Base-by-base conservation (phyloP, 306 rosid species). In the Cicer arietinum region DNA sequence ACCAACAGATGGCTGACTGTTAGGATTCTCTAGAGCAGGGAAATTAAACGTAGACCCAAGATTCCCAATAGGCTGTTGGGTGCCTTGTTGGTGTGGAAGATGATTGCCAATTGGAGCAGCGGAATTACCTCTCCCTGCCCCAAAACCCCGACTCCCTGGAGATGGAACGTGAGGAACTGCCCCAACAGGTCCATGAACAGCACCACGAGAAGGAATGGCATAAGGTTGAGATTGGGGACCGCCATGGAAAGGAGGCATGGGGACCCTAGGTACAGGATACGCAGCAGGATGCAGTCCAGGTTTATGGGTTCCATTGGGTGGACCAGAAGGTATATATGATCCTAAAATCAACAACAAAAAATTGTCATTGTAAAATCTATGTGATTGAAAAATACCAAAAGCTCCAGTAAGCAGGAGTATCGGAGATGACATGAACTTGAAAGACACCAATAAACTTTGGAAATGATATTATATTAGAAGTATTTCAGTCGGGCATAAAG, bases 151-250 rank as follows among this genome's bases (percentile, higher is more conserved):
- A 77, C 87, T 95, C 62, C 98, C 99, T 65, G 93, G 92, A 62
- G 91, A 83, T 74, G 99, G 97, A 35, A 90, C 96, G 81, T 95
- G 99, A 88, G 99, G 96, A 86, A 92, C 97, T 72, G 98, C 96
- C 85, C 99, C 99, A 51, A 95, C 96, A 35, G 99, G 97, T 64
- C 99, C 99, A 82, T 95, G 99, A 40, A 90, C 94, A 50, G 91
- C 96, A 74, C 94, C 98, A 71, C 99, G 99, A 65, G 97, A 85
- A 67, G 99, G 99, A 80, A 95, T 95, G 74, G 98, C 92, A 86
- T 95, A 95, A n/a, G 99, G 98, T 77, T 95, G 99, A 71, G 97
- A 92, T n/a, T 91, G 91, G 17, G 96, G 91, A 69, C 96, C 93
- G 50, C 93, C 95, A 71, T 89, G 98, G 76, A 90, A 95, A 61